Percentiles rank a stretch among this genome's conserved stretches.
phyloP scores from a whole-genome alignment of 768 basidiomycete genomes.

The Kwoniella botswanensis region DNA sequence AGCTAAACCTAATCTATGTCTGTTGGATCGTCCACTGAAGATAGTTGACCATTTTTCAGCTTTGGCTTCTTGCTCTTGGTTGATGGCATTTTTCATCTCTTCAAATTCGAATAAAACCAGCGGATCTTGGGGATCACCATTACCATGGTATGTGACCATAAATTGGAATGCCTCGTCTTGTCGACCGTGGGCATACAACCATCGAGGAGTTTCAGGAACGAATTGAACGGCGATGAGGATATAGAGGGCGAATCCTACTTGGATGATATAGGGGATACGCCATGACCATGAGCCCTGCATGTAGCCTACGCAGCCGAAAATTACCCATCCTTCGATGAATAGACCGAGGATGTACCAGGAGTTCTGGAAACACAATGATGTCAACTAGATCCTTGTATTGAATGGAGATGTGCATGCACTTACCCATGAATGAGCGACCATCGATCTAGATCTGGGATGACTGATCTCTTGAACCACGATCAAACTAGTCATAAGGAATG shows the following conservation, averaged over 20 bases:
- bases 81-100: slow-evolving; percentile 58
- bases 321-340: slow-evolving; percentile 55
- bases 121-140: slow-evolving; percentile 56
- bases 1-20: slow-evolving; percentile 54
- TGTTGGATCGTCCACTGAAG: slow-evolving; percentile 46
- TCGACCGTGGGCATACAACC: slow-evolving; percentile 53
- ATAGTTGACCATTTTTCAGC: slow-evolving; percentile 57
- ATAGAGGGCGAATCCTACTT: slow-evolving; percentile 56
- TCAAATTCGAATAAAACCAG: slow-evolving; percentile 59
- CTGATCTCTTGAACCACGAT: slow-evolving; percentile 59
- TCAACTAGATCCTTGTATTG: neutral
- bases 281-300: slow-evolving; percentile 55
- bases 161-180: slow-evolving; percentile 56
- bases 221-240: slow-evolving; percentile 58
- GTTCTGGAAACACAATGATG: slow-evolving; percentile 32
- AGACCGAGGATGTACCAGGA: slow-evolving; percentile 59
- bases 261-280: slow-evolving; percentile 58
- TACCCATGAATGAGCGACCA: slow-evolving; percentile 56
- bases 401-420: neutral
- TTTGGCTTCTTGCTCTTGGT: slow-evolving; percentile 52
- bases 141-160: slow-evolving; percentile 58
- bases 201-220: slow-evolving; percentile 59
- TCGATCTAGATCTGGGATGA: slow-evolving; percentile 56
- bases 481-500: slow-evolving; percentile 58
- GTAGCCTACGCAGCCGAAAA: slow-evolving; percentile 52